phyloP scores from a whole-genome alignment of 1,284 basidiomycete species.

The Mixia osmundae region DNA sequence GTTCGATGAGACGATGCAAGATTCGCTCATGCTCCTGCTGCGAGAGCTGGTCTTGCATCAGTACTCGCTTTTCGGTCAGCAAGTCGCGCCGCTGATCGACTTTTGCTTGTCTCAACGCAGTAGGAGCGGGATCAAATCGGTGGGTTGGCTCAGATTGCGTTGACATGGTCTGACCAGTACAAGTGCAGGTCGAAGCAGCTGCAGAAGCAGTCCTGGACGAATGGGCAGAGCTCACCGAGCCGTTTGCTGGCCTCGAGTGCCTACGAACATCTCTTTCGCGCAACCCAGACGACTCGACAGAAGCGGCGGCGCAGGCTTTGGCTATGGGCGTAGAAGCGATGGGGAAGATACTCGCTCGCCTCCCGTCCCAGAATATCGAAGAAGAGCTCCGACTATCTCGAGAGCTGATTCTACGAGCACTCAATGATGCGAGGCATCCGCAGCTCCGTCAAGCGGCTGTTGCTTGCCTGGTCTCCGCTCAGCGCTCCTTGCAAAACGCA shows the following conservation, averaged over 20 bases:
- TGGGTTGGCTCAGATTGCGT: too few species aligned
- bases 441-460: conserved; percentile 10
- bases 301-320: background rate
- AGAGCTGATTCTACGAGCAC: conserved; percentile 9
- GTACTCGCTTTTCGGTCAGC: conserved; percentile 4
- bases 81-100: conserved; percentile 4
- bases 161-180: too few species aligned
- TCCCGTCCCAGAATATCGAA: conserved; percentile 11
- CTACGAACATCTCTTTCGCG: conserved; percentile 3
- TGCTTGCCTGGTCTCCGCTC: conserved; percentile 9
- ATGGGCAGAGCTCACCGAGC: conserved; percentile 3
- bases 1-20: background rate
- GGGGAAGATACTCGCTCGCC: conserved; percentile 1
- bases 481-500: conserved; percentile 10
- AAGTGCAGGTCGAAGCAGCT: conserved; percentile 4
- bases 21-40: conserved; percentile 2
- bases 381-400: conserved; percentile 10
- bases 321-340: conserved; percentile 1
- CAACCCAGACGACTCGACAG: background rate
- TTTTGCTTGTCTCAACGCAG: too few species aligned
- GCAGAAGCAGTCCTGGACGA: conserved; percentile 3
- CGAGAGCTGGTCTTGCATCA: conserved; percentile 5
- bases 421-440: conserved; percentile 8
- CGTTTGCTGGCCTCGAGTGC: conserved; percentile 6
- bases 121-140: conserved; percentile 1